Conservation (phyloP, 2,329 filamentous ascomycete genomes). For the Calonectria crousiana region DNA sequence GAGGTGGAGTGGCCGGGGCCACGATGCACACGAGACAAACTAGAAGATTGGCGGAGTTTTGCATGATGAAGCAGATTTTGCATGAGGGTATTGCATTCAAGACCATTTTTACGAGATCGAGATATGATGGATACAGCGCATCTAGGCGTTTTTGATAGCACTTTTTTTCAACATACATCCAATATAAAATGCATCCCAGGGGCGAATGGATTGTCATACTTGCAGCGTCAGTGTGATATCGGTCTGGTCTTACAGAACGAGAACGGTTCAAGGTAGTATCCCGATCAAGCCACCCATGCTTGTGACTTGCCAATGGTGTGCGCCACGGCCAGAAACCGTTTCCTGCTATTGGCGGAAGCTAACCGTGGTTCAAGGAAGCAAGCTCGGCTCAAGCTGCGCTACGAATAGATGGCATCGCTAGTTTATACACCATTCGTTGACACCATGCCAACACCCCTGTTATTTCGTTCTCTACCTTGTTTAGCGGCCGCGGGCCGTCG, state of each 20-base stretch:
- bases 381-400: neutral
- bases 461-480: neutral
- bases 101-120: conserved; percentile 1
- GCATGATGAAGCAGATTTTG: neutral
- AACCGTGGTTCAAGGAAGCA: neutral
- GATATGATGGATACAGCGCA: neutral
- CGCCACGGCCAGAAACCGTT: neutral
- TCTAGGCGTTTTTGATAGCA: conserved; percentile 1
- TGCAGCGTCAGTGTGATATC: neutral
- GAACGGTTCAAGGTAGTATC: neutral
- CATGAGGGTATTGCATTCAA: conserved; percentile 1
- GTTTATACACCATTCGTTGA: neutral
- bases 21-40: neutral
- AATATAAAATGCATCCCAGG: neutral
- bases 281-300: neutral
- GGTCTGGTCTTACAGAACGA: no score
- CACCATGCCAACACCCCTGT: neutral
- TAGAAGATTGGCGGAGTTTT: neutral
- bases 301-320: neutral
- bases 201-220: neutral
- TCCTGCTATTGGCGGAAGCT: neutral
- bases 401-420: neutral
- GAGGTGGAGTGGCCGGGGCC: neutral
- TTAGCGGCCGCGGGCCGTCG: neutral
- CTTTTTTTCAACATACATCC: conserved; percentile 5